A percentile compares a stretch with the other conserved stretches of the same genome.
Evolutionary conservation across 139 green algal species (phyloP).

Genomic region (Coelastrella sp.): DNA sequence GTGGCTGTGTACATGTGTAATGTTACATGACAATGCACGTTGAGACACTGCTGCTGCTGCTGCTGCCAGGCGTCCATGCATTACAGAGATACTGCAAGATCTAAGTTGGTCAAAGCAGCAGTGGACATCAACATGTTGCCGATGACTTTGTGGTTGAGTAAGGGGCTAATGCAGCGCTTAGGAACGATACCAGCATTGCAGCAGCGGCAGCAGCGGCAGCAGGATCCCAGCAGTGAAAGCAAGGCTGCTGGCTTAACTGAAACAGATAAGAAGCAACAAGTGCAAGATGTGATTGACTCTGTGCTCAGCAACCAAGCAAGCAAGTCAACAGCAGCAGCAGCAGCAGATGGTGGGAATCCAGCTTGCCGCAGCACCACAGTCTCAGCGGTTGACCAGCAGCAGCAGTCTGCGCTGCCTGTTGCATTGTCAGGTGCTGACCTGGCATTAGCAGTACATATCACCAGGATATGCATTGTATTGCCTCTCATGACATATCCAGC

Average conservation of each 20-base stretch:
- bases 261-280: too few relatives aligned
- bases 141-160: conserved; percentile 14
- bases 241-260: too few relatives aligned
- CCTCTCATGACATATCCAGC: neutral
- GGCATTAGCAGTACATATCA: conserved; percentile 4
- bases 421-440: neutral
- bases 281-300: too few relatives aligned
- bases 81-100: neutral
- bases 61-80: neutral
- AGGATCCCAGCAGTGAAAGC: neutral
- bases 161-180: neutral
- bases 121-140: conserved; percentile 34
- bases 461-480: conserved; percentile 25
- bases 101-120: conserved; percentile 1
- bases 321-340: conserved; percentile 24
- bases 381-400: conserved; percentile 13
- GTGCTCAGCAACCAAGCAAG: too few relatives aligned
- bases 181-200: neutral
- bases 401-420: neutral
- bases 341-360: neutral
- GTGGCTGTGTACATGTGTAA: too few relatives aligned
- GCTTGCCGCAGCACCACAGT: neutral
- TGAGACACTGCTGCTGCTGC: neutral
- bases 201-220: conserved; percentile 37
- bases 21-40: too few relatives aligned